Conservation (phyloP, 768 basidiomycete genomes). For the Leucocoprinus leucothites region DNA sequence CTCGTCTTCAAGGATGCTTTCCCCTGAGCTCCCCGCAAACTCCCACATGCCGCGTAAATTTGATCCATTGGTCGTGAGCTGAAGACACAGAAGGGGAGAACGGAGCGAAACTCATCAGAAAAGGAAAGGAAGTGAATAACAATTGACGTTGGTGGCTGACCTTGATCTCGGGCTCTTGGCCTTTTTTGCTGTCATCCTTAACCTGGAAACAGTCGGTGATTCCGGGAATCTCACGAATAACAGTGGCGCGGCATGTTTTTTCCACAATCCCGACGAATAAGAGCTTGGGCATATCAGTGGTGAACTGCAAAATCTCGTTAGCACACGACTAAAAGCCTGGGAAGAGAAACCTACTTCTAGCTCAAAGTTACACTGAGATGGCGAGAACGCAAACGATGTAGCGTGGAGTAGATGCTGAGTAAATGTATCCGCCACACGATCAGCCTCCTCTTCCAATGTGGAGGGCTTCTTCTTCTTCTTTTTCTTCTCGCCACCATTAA, state of each 20-base stretch:
- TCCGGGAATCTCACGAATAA: conserved; percentile 87
- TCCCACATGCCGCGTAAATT: conserved; percentile 91
- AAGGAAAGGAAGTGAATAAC: not conserved
- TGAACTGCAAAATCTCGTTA: conserved; percentile 55
- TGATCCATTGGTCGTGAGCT: conserved; percentile 90
- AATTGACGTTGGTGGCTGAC: conserved; percentile 26
- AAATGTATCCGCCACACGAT: conserved; percentile 49
- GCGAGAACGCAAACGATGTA: conserved; percentile 69
- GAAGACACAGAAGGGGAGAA: conserved; percentile 13
- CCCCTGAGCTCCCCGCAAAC: conserved; percentile 49
- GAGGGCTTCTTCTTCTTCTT: conserved; percentile 26
- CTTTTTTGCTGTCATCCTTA: conserved; percentile 56
- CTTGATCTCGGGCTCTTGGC: conserved; percentile 44
- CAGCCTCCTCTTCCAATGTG: conserved; percentile 39
- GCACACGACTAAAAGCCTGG: conserved; percentile 2
- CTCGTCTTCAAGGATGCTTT: conserved; percentile 70
- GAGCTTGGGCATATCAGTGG: conserved; percentile 85
- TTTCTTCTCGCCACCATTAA: conserved; percentile 10
- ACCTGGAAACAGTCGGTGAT: conserved; percentile 85
- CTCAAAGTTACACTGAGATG: conserved; percentile 68
- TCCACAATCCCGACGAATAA: conserved; percentile 93
- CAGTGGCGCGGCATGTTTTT: conserved; percentile 74
- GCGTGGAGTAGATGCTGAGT: conserved; percentile 59
- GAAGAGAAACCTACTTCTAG: conserved; percentile 62
- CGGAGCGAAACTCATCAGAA: not conserved